phyloP scores from a whole-genome alignment of 139 green algal genomes.

The Micractinium conductrix region DNA sequence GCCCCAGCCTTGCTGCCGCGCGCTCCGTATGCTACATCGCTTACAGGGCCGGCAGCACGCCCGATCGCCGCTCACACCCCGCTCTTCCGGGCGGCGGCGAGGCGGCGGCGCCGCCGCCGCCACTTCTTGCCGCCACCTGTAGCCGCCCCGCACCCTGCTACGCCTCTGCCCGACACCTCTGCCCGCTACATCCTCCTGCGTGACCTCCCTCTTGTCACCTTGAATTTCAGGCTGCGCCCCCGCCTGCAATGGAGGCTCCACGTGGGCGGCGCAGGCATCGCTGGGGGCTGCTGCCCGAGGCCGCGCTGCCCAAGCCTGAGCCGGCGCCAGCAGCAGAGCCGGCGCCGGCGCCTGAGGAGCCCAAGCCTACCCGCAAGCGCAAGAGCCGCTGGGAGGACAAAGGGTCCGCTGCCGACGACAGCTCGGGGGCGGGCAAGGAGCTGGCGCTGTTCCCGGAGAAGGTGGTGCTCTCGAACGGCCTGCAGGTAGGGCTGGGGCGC shows the following conservation, averaged over 20 bases:
- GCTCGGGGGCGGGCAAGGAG: not conserved
- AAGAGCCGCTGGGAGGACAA: conserved; percentile 12
- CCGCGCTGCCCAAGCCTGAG: not conserved
- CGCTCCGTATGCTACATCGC: too few relatives aligned
- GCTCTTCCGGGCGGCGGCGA: too few relatives aligned
- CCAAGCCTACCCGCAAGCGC: not conserved
- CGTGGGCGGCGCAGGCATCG: not conserved
- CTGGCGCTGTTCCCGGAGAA: conserved; percentile 45
- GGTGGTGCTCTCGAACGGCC: conserved; percentile 47
- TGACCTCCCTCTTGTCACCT: too few relatives aligned
- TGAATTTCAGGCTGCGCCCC: too few relatives aligned
- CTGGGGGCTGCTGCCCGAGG: not conserved
- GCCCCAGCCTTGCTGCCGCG: too few relatives aligned
- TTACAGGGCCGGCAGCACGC: too few relatives aligned
- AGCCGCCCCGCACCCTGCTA: too few relatives aligned
- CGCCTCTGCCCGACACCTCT: too few relatives aligned
- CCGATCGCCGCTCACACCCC: too few relatives aligned
- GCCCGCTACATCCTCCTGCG: too few relatives aligned
- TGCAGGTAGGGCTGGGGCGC: not conserved
- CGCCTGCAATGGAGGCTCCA: not conserved
- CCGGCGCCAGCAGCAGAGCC: not conserved
- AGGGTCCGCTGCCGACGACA: not conserved
- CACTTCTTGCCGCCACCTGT: too few relatives aligned
- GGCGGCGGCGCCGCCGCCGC: too few relatives aligned
- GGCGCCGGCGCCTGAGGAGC: not conserved